Evolutionary conservation across 345 rosid species (phyloP).

Genomic region (Crucihimalaya himalaica): DNA sequence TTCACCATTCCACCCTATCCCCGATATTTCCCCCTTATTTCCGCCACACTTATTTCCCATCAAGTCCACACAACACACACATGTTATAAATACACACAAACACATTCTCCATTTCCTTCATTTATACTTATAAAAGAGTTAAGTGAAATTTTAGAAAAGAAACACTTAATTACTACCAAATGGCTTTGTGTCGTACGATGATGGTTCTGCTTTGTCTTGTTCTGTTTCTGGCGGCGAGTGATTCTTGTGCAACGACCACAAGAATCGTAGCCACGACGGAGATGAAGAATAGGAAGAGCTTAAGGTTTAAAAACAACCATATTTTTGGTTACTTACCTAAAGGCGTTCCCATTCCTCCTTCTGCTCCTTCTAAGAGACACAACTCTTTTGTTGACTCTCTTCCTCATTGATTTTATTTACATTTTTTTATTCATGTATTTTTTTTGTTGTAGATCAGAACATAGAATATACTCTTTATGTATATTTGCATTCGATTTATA

Average conservation of each 20-base stretch:
- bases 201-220: constrained; percentile 33
- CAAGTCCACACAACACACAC: constrained; percentile 12
- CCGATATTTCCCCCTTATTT: constrained; percentile 31
- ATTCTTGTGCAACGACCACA: constrained; percentile 39
- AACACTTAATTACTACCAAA: neutral
- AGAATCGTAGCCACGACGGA: constrained; percentile 41
- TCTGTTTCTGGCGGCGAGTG: constrained; percentile 39
- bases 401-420: constrained; percentile 30
- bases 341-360: constrained; percentile 71
- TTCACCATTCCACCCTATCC: constrained; percentile 7
- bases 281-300: constrained; percentile 19
- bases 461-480: constrained; percentile 17
- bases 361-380: constrained; percentile 84
- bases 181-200: constrained; percentile 37
- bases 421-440: constrained; percentile 2
- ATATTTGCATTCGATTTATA: constrained; percentile 6
- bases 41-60: constrained; percentile 31
- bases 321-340: constrained; percentile 78
- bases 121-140: neutral
- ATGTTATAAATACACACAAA: constrained; percentile 27
- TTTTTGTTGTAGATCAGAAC: constrained; percentile 14
- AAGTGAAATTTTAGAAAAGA: neutral
- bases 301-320: constrained; percentile 38
- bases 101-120: constrained; percentile 13
- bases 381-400: constrained; percentile 53